phyloP scores from a whole-genome alignment of 2,329 filamentous ascomycete genomes.

The Phaeomoniella chlamydospora region DNA sequence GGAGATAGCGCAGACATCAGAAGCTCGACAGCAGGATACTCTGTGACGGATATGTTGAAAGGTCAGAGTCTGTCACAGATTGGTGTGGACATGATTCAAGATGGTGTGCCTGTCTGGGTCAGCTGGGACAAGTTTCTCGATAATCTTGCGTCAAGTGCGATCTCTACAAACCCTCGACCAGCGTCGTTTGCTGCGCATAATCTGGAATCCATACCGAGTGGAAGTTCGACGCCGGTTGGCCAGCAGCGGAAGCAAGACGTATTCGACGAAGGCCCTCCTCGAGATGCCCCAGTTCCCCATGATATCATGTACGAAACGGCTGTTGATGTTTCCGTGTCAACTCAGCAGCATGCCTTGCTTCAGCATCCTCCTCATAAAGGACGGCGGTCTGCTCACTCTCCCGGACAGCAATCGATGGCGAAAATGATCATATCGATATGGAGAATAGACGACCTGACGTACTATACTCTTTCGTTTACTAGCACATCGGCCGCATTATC shows the following conservation, averaged over 20 bases:
- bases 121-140: slow-evolving; percentile 42
- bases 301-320: slow-evolving; percentile 41
- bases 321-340: slow-evolving; percentile 51
- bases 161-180: slow-evolving; percentile 3
- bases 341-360: slow-evolving; percentile 28
- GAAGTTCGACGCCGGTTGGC: slow-evolving; percentile 6
- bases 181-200: background rate
- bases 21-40: slow-evolving; percentile 12
- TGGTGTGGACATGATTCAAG: slow-evolving; percentile 58
- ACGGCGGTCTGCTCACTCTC: slow-evolving; percentile 21
- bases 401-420: slow-evolving; percentile 37
- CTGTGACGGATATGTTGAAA: slow-evolving; percentile 43
- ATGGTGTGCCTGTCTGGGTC: slow-evolving; percentile 40
- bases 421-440: slow-evolving; percentile 68
- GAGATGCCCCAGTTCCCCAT: slow-evolving; percentile 17
- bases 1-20: slow-evolving; percentile 22
- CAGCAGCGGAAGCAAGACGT: background rate
- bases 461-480: slow-evolving; percentile 64
- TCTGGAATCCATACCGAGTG: slow-evolving; percentile 3
- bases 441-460: slow-evolving; percentile 52
- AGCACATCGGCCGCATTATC: slow-evolving; percentile 32
- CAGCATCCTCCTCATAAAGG: slow-evolving; percentile 19
- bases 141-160: slow-evolving; percentile 20
- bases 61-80: slow-evolving; percentile 55
- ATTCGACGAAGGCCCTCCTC: slow-evolving; percentile 5